These are phyloP conservation scores for Dimargaris cristalligena DNA, from an alignment of 192 early-diverging fungal genomes.

Conservation along the genomic window DNA sequence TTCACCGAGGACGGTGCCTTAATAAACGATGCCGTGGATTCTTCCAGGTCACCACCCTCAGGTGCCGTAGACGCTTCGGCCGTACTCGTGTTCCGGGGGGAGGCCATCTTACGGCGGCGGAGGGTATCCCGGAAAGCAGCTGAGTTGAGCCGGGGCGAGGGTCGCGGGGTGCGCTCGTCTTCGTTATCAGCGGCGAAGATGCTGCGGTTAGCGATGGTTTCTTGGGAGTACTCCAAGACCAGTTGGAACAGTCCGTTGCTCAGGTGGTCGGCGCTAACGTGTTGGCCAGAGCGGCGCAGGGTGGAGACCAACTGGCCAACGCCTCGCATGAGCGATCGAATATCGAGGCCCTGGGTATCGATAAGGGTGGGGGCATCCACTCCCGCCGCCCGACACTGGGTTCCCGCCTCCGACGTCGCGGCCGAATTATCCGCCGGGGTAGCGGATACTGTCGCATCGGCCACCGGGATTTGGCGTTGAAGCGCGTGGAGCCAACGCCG, in stretches of 20 bases:
- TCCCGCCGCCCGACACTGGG: background rate
- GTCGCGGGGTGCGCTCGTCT: background rate
- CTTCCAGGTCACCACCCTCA: no score
- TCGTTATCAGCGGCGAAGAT: constrained; percentile 2
- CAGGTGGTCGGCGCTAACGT: constrained; percentile 3
- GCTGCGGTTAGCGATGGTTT: constrained; percentile 1
- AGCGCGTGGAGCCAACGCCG: background rate
- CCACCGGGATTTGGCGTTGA: background rate
- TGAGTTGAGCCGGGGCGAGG: background rate
- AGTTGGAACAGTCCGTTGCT: constrained; percentile 1
- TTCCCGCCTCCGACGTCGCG: background rate
- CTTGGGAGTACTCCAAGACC: constrained; percentile 4
- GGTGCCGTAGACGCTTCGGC: background rate
- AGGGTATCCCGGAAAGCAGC: background rate
- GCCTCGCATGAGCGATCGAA: background rate
- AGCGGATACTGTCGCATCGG: background rate
- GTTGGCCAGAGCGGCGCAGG: background rate
- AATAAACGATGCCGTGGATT: no score
- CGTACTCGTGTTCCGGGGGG: no score
- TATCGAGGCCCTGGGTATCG: background rate
- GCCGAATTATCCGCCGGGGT: background rate
- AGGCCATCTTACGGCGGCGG: background rate
- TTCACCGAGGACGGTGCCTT: no score
- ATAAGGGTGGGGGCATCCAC: background rate
- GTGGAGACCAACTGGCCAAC: background rate